Percentiles rank a stretch among this genome's conserved stretches.
Evolutionary conservation across 345 rosid species (phyloP).

Genomic region (Eucalyptus tenuipes): DNA sequence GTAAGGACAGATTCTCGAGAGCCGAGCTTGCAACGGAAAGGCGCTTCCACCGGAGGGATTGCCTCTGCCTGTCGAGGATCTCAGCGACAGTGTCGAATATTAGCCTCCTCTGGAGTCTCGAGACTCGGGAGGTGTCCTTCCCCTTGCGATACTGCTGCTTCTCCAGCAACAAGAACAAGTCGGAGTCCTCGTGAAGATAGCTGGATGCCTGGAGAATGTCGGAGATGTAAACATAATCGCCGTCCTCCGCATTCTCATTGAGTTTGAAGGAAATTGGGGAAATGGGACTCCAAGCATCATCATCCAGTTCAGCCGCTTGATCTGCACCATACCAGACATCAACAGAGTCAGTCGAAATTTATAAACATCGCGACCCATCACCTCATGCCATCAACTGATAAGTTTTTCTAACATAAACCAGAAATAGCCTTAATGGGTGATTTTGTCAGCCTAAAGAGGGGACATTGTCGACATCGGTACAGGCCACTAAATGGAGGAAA

Average conservation of each 20-base stretch:
- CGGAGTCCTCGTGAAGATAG: slow-evolving; percentile 42
- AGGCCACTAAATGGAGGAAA: background rate
- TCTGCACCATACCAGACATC: slow-evolving; percentile 13
- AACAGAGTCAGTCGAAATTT: background rate
- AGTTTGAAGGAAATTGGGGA: slow-evolving; percentile 11
- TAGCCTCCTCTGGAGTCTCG: slow-evolving; percentile 53
- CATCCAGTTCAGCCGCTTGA: slow-evolving; percentile 38
- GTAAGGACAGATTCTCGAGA: slow-evolving; percentile 9
- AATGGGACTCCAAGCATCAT: slow-evolving; percentile 48
- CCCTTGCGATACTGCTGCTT: slow-evolving; percentile 58
- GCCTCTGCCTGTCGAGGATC: slow-evolving; percentile 36
- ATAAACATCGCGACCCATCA: background rate
- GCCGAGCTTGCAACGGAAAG: background rate
- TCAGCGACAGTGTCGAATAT: slow-evolving; percentile 59
- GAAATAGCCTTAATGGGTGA: background rate
- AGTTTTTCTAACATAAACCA: background rate
- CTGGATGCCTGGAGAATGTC: slow-evolving; percentile 53
- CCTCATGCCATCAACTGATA: background rate
- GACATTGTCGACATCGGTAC: background rate
- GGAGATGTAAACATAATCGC: slow-evolving; percentile 64
- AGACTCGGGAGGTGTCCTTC: slow-evolving; percentile 31
- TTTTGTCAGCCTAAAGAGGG: background rate
- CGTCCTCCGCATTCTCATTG: slow-evolving; percentile 23
- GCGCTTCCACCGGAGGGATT: slow-evolving; percentile 46
- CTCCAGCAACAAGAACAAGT: slow-evolving; percentile 56